A percentile compares a stretch with the other conserved stretches of the same genome.
These are phyloP conservation scores for Arctium minus DNA, from an alignment of 129 eudicot species.

Conservation along the genomic window DNA sequence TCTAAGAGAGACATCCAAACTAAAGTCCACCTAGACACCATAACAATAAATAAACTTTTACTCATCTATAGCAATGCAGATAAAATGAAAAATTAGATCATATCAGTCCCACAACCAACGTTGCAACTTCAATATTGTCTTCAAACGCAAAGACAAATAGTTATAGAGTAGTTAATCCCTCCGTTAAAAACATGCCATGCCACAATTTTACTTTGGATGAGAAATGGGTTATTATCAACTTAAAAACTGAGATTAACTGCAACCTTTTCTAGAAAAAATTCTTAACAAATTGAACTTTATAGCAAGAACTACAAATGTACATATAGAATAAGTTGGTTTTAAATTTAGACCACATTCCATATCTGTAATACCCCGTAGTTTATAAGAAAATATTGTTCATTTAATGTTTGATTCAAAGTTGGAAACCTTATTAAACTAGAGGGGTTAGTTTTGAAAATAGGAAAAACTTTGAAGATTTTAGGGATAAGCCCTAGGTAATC, in stretches of 20 bases:
- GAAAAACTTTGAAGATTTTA: no score
- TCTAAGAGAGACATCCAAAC: not conserved
- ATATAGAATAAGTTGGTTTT: not conserved
- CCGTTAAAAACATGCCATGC: not conserved
- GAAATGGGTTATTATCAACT: not conserved
- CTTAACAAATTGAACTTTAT: not conserved
- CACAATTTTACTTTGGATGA: not conserved
- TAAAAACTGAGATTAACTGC: not conserved
- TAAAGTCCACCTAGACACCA: conserved; percentile 1
- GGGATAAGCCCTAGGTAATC: no score
- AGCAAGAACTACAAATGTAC: not conserved
- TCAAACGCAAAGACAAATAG: conserved; percentile 2
- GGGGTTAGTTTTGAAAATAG: no score
- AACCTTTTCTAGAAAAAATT: not conserved
- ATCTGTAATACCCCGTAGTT: no score
- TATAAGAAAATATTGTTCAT: no score
- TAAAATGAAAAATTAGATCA: not conserved
- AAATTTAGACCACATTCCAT: not conserved
- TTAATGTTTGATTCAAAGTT: no score
- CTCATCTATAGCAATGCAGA: not conserved
- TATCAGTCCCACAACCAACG: not conserved
- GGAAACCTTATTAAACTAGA: no score
- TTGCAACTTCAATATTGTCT: not conserved
- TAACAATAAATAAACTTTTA: conserved; percentile 1
- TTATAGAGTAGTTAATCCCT: not conserved